Percentiles rank a stretch among this genome's conserved stretches.
These are phyloP conservation scores for Pichia sp. DNA, from an alignment of 1,139 yeast species.

Conservation along the genomic window DNA sequence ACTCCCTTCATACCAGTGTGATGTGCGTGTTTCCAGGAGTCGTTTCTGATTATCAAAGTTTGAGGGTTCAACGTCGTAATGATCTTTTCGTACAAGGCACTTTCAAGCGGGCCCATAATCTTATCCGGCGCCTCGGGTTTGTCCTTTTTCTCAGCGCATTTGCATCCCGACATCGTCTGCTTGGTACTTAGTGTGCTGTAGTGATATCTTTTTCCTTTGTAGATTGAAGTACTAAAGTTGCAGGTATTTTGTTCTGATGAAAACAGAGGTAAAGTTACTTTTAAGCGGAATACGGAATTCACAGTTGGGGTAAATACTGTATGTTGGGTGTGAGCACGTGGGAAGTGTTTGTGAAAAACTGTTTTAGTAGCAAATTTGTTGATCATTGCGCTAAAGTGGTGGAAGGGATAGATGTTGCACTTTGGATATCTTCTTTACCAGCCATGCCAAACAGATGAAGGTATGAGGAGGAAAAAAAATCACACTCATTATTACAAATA, in stretches of 20 bases:
- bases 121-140: not conserved
- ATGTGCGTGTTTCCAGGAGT: slow-evolving; percentile 83
- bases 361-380: too few species aligned
- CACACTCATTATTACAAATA: too few species aligned
- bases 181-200: not conserved
- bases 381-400: too few species aligned
- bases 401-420: too few species aligned
- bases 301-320: too few species aligned
- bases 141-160: slow-evolving; percentile 14
- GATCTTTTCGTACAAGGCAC: slow-evolving; percentile 46
- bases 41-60: slow-evolving; percentile 60
- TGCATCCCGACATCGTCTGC: slow-evolving; percentile 10
- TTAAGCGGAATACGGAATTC: not conserved
- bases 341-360: too few species aligned
- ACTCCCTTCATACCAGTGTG: slow-evolving; percentile 83
- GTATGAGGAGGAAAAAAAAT: too few species aligned
- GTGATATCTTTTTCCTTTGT: not conserved
- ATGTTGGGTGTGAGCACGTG: too few species aligned
- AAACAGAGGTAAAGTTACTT: not conserved
- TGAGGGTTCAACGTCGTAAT: slow-evolving; percentile 45
- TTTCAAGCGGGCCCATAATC: slow-evolving; percentile 38
- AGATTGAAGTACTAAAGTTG: not conserved
- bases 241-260: not conserved
- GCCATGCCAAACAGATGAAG: too few species aligned
- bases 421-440: too few species aligned